Percentiles rank a stretch among this genome's conserved stretches.
Evolutionary conservation across 306 rosid species (phyloP).

Genomic region (Prosopis cineraria): DNA sequence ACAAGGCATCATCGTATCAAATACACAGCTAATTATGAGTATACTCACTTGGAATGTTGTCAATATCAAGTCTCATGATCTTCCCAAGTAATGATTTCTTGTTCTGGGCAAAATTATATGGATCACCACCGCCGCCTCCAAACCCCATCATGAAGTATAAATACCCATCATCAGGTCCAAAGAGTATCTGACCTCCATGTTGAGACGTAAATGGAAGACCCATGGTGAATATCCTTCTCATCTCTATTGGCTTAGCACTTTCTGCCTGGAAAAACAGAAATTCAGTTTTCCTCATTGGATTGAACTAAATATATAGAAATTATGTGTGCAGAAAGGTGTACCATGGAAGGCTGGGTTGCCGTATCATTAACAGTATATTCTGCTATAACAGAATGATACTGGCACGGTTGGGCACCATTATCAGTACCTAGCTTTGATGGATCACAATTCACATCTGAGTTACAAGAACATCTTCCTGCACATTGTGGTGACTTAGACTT

Average conservation of each 20-base stretch:
- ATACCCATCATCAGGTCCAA: slow-evolving; percentile 86
- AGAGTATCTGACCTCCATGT: slow-evolving; percentile 95
- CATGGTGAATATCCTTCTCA: slow-evolving; percentile 91
- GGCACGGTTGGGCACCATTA: slow-evolving; percentile 86
- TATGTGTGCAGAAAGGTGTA: slow-evolving; percentile 38
- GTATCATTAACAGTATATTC: slow-evolving; percentile 79
- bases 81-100: slow-evolving; percentile 97
- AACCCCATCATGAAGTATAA: slow-evolving; percentile 92
- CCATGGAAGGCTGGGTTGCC: slow-evolving; percentile 69
- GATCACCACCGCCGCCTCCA: slow-evolving; percentile 87
- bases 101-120: slow-evolving; percentile 85
- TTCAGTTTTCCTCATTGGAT: slow-evolving; percentile 12
- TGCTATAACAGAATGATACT: slow-evolving; percentile 73
- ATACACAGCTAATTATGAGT: not conserved
- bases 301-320: slow-evolving; percentile 19
- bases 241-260: slow-evolving; percentile 85
- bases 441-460: slow-evolving; percentile 93
- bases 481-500: slow-evolving; percentile 85
- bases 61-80: slow-evolving; percentile 86
- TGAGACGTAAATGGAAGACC: slow-evolving; percentile 80
- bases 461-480: slow-evolving; percentile 91
- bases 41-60: slow-evolving; percentile 75
- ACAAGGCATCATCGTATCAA: not conserved
- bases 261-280: slow-evolving; percentile 58
- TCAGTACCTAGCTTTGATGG: slow-evolving; percentile 70